These are phyloP conservation scores for Micromonas commoda DNA, from an alignment of 139 green algal genomes.

Conservation along the genomic window DNA sequence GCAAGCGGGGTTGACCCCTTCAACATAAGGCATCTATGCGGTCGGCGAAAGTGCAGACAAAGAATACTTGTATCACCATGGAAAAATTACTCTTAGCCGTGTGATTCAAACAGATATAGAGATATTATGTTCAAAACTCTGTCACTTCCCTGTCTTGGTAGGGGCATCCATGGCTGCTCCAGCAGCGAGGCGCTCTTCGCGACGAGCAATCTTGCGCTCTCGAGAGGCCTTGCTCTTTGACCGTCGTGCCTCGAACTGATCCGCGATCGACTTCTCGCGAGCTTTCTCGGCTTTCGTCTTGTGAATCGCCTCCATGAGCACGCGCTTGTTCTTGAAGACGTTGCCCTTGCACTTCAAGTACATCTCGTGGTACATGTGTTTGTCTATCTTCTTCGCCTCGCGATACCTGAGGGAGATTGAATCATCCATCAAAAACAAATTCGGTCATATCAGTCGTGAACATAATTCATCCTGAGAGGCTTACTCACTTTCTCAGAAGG, in stretches of 20 bases:
- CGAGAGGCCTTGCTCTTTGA: conserved; percentile 92
- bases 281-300: conserved; percentile 97
- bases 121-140: neutral
- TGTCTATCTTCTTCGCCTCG: conserved; percentile 99
- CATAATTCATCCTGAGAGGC: too few relatives aligned
- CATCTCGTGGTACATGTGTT: conserved; percentile 96
- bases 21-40: too few relatives aligned
- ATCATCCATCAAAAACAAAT: too few relatives aligned
- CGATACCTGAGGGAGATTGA: conserved; percentile 87
- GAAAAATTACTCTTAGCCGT: too few relatives aligned
- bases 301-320: conserved; percentile 99
- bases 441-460: neutral
- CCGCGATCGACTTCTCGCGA: conserved; percentile 95
- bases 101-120: neutral
- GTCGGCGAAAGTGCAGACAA: too few relatives aligned
- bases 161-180: neutral
- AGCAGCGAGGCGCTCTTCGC: conserved; percentile 81
- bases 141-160: neutral
- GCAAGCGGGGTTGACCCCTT: too few relatives aligned
- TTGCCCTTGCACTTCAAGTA: conserved; percentile 99
- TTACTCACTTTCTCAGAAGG: conserved; percentile 74
- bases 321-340: conserved; percentile 99
- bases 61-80: too few relatives aligned
- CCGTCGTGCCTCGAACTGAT: conserved; percentile 96
- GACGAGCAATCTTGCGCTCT: conserved; percentile 82